phyloP scores from a whole-genome alignment of 306 rosid genomes.

The Begonia loranthoides region DNA sequence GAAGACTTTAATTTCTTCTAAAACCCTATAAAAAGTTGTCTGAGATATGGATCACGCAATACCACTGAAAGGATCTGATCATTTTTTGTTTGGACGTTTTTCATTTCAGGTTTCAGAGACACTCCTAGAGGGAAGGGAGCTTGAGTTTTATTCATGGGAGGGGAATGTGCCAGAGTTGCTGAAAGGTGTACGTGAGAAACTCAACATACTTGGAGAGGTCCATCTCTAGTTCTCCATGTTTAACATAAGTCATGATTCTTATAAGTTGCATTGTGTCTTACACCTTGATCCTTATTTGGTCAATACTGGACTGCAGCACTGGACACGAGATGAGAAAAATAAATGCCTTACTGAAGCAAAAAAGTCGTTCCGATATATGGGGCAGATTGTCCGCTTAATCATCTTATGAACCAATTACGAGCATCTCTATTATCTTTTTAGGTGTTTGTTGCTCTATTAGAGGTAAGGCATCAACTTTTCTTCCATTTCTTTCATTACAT shows the following conservation, averaged over 20 bases:
- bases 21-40: neutral
- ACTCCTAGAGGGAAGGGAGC: conserved; percentile 58
- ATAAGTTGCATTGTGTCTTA: neutral
- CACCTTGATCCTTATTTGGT: conserved; percentile 2
- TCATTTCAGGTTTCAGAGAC: conserved; percentile 47
- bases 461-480: too few species aligned
- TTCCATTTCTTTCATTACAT: too few species aligned
- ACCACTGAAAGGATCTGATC: neutral
- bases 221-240: neutral
- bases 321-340: conserved; percentile 69
- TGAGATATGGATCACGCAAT: neutral
- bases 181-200: conserved; percentile 67
- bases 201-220: conserved; percentile 77
- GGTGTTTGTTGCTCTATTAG: too few species aligned
- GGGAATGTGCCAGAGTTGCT: conserved; percentile 41
- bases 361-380: conserved; percentile 60
- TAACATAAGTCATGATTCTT: neutral
- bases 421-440: too few species aligned
- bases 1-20: neutral
- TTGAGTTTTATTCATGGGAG: conserved; percentile 67
- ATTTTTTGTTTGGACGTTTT: conserved; percentile 8
- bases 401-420: conserved; percentile 24
- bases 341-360: conserved; percentile 71
- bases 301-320: conserved; percentile 40
- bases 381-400: conserved; percentile 67